Evolutionary conservation across 148 eudicot species (phyloP).

Genomic region (Salicornia ramosissima): DNA sequence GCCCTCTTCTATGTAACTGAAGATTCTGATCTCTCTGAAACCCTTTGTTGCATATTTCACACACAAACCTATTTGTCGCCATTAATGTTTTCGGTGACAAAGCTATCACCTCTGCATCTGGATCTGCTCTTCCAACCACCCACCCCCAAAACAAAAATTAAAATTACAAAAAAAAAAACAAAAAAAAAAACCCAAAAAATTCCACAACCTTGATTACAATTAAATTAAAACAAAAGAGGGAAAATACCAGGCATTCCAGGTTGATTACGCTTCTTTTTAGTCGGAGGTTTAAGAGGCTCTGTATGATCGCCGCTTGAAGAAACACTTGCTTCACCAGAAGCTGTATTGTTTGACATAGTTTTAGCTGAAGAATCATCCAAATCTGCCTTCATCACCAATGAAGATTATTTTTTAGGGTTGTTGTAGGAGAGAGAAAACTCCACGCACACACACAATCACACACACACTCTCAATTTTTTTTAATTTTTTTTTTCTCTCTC

Average conservation of each 20-base stretch:
- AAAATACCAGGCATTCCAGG: conserved; percentile 89
- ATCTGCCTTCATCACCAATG: conserved; percentile 44
- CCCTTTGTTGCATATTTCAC: conserved; percentile 84
- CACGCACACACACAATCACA: not conserved
- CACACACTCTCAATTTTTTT: not conserved
- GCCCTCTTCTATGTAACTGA: conserved; percentile 83
- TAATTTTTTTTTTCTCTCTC: conserved; percentile 16
- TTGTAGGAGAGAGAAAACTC: not conserved
- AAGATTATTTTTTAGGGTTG: conserved; percentile 10
- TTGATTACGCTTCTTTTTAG: conserved; percentile 71
- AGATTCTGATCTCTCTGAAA: conserved; percentile 84
- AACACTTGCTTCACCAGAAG: conserved; percentile 60
- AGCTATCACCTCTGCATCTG: conserved; percentile 83
- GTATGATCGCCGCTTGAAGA: conserved; percentile 56
- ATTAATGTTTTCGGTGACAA: conserved; percentile 68
- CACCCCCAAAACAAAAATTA: not conserved
- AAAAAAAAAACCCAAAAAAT: not conserved
- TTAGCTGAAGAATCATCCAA: conserved; percentile 45
- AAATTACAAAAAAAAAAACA: not conserved
- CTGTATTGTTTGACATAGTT: conserved; percentile 42
- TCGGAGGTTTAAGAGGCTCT: conserved; percentile 30
- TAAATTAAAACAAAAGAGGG: not conserved
- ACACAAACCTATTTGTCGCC: conserved; percentile 78
- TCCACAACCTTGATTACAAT: not conserved
- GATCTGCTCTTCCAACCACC: conserved; percentile 40